These are phyloP conservation scores for Collariella sp. DNA, from an alignment of 495 filamentous ascomycete genomes.

Conservation along the genomic window DNA sequence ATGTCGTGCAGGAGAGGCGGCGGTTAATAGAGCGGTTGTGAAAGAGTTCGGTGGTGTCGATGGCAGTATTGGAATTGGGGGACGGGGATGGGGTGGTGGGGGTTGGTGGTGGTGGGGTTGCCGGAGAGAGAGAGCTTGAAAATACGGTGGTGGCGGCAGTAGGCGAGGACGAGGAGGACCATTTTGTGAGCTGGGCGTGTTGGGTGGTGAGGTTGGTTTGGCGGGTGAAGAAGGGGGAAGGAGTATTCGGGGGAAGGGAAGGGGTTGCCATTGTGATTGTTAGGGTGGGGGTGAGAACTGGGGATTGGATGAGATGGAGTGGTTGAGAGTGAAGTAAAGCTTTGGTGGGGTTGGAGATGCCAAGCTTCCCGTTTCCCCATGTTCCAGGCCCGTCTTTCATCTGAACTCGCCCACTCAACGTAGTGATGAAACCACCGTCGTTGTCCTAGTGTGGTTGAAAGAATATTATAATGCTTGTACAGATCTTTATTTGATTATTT, in stretches of 20 bases:
- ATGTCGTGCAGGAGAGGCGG: constrained; percentile 54
- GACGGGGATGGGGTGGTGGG: background rate
- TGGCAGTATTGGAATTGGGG: background rate
- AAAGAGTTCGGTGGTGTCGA: constrained; percentile 39
- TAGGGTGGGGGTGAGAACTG: too few relatives aligned
- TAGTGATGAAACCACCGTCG: too few relatives aligned
- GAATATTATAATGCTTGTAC: too few relatives aligned
- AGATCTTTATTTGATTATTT: too few relatives aligned
- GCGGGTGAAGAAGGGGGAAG: constrained; percentile 70
- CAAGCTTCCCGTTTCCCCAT: too few relatives aligned
- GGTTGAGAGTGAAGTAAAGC: too few relatives aligned
- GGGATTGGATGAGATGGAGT: too few relatives aligned
- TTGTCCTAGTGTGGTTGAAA: too few relatives aligned
- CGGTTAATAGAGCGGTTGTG: constrained; percentile 44
- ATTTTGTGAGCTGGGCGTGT: constrained; percentile 69
- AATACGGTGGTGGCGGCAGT: constrained; percentile 67
- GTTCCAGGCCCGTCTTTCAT: too few relatives aligned
- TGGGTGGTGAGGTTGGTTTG: constrained; percentile 73
- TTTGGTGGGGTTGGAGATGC: too few relatives aligned
- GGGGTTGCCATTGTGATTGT: background rate
- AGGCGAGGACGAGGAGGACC: constrained; percentile 77
- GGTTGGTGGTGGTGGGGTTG: background rate
- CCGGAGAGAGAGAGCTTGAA: constrained; percentile 61
- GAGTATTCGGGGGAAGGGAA: constrained; percentile 43
- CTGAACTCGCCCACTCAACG: too few relatives aligned